Base-by-base conservation (phyloP, 2,329 filamentous ascomycete genomes). In the Aspergillus quadrilineatus region DNA sequence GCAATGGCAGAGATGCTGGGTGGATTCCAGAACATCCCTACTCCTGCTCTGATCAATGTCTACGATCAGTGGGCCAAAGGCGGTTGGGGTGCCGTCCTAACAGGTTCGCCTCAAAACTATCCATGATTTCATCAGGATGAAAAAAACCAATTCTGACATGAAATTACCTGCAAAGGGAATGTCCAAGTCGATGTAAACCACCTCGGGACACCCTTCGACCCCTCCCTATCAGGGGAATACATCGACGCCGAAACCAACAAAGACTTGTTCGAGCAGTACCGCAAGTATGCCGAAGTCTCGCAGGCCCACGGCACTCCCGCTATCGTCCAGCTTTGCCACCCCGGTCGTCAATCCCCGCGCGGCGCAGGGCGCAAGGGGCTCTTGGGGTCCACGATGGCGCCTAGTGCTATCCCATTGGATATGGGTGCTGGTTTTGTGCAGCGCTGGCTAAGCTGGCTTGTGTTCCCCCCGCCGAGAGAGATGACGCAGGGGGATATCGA, bases 401-500 rank as follows among this genome's bases (percentile, higher is more conserved):
- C 74, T 32, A 75, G 71, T 50, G 70, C 65, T 1, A 64, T 79
- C 15, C 75, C 74, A 4, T 65, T 79, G 2, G 62, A 69, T 14
- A 56, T 78, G n/a, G 75, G 75, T 0, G 65, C 74, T 53, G 64
- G 69, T 3, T 69, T 71, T 53, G 29, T 76, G 6, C 72, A 78
- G 29, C 69, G 70, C 0, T n/a, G 69, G 5, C 29, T 69, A 26
- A 62, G 64, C 26, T 51, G 55, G 29, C 30, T 75, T 22, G 56
- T 65, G 1, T 73, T 75, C 57, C 80, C 82, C 2, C 80, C 77
- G 1, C 85, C 85, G 0, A 77, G 79, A 44, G 85, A 79, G 50
- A 84, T 88, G 81, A 81, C 75, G 0, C 29, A 68, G 0, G 66
- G 68, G 0, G 85, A 88, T 39, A 85, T 88, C 43, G 72, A 80